A percentile compares a stretch with the other conserved stretches of the same genome.
phyloP scores from a whole-genome alignment of 179 eudicot genomes.

The Silene noctiflora region DNA sequence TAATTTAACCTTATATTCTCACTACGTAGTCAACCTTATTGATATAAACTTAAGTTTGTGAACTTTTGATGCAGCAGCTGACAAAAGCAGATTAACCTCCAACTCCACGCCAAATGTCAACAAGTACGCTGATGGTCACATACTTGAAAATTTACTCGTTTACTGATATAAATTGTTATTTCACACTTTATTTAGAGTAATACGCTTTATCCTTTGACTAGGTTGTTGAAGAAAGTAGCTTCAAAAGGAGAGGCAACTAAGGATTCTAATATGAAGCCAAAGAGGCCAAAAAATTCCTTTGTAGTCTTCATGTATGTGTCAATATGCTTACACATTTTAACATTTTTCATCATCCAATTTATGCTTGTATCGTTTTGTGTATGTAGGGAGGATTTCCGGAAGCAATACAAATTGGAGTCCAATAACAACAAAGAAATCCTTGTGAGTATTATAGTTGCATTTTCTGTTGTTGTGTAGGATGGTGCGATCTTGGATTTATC shows the following conservation, averaged over 20 bases:
- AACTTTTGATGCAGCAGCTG: not conserved
- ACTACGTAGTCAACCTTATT: not conserved
- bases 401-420: conserved; percentile 13
- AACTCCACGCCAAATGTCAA: not conserved
- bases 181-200: not conserved
- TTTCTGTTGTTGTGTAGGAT: not conserved
- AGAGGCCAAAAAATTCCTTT: conserved; percentile 8
- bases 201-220: not conserved
- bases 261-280: conserved; percentile 17
- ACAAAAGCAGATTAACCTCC: not conserved
- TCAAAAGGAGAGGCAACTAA: not conserved
- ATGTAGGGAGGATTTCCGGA: conserved; percentile 23
- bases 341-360: no score
- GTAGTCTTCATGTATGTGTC: conserved; percentile 19
- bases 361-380: not conserved
- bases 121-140: conserved; percentile 9
- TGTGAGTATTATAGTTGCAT: conserved; percentile 8
- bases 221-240: not conserved
- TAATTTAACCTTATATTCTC: not conserved
- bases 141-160: no score
- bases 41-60: no score
- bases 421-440: not conserved
- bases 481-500: no score
- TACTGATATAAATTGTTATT: no score
- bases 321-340: not conserved